Evolutionary conservation across 2,329 filamentous ascomycete genomes (phyloP), one percentile per base, ranked within the genome.

Genomic region (Penicillium concentricum): DNA sequence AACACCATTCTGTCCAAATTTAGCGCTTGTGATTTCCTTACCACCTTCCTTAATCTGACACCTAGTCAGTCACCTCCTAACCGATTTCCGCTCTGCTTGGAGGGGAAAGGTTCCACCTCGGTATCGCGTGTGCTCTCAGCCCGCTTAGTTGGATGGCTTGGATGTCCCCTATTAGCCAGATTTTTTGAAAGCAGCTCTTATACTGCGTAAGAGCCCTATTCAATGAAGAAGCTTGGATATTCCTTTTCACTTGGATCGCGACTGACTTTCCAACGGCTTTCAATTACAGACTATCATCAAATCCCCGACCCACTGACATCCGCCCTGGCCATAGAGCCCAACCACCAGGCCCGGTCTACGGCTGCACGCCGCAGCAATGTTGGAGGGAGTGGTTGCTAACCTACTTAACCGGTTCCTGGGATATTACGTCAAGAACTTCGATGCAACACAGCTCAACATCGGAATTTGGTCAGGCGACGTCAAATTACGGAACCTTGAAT

Each of bases 351-450:
- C 89, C 72, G 88, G 88, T 86, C 88, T 71, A 91, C 85, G 89
- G 83, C 86, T 81, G 73, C 72, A 75, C 67, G 68, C 75, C 74
- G 75, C 79, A 82, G 82, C 74, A 70, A 99, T 99, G 94, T 86
- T 99, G 79, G 94, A 99, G 84, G 91, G 92, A 67, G 84, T 99
- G 67, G 94, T 97, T 63, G 92, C 94, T 69, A 95, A 93, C 78
- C 83, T 99, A 81, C 88, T 99, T 69, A 99, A 99, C 81, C 90
- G 95, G 81, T 97, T 99, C 79, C 80, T 99, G 85, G 95, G 94
- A 83, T 96, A 97, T 89, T 99, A 99, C 77, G 93, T 99, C 77
- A 92, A 96, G 84, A 97, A 99, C 78, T 99, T 99, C 74, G 94
- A 99, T 76, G 91, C 94, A 53, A 89, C 91, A 70, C 94, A 99